Evolutionary conservation across 2,329 filamentous ascomycete species (phyloP).

Genomic region (Cercospora zeina): DNA sequence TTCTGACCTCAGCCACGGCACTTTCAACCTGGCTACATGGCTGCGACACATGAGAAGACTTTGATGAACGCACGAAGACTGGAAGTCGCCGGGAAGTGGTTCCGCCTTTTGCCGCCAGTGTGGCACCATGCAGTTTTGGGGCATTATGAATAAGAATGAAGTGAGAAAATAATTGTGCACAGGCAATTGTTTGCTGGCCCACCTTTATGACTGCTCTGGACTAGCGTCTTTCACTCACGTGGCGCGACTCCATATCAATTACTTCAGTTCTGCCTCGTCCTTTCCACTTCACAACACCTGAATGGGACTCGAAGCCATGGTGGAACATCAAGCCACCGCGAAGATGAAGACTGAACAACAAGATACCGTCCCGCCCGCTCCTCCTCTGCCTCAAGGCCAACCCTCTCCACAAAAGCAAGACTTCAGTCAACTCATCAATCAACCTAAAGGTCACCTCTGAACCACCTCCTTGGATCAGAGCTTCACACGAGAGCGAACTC

Average conservation of each 20-base stretch:
- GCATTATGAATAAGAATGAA: no score
- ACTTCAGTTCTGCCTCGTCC: no score
- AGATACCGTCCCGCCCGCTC: not conserved
- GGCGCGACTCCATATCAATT: no score
- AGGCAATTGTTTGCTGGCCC: no score
- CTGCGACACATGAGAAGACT: conserved; percentile 14
- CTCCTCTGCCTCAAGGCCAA: not conserved
- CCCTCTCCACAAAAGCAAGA: not conserved
- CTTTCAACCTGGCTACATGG: conserved; percentile 18
- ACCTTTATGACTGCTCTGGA: no score
- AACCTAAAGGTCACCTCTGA: not conserved
- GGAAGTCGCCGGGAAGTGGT: not conserved
- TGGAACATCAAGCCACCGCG: no score
- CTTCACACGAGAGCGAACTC: not conserved
- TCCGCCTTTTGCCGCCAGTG: no score
- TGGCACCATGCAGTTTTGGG: no score
- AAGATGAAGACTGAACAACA: not conserved
- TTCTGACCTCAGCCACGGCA: conserved; percentile 16
- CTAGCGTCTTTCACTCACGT: no score
- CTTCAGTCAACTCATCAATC: not conserved
- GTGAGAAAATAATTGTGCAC: no score
- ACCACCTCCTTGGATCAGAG: not conserved
- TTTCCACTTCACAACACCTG: no score
- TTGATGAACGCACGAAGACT: not conserved
- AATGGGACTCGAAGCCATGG: not conserved